Conservation (phyloP, 331 rosid species). For the Pyracantha coccinea region DNA sequence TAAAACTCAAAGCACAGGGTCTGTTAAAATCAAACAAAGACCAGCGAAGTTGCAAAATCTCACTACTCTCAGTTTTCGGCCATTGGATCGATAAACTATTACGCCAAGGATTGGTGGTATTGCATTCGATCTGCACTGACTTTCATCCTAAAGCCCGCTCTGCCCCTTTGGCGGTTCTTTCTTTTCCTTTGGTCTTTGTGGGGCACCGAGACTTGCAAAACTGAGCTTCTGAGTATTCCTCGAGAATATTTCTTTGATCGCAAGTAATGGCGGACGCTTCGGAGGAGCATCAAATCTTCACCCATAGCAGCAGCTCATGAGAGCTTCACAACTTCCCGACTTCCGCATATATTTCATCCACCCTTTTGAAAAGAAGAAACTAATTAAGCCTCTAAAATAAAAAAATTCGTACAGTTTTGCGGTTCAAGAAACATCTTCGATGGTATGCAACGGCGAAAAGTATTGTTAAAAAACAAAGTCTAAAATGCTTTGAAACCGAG, state of each 20-base stretch:
- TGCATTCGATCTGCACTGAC: no score
- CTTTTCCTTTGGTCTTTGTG: no score
- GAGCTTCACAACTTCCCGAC: constrained; percentile 44
- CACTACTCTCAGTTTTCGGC: no score
- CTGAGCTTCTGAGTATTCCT: not conserved
- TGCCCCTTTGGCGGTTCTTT: no score
- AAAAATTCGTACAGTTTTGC: not conserved
- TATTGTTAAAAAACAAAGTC: not conserved
- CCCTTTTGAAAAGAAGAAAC: constrained; percentile 23
- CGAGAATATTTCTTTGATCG: no score
- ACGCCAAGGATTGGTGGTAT: no score
- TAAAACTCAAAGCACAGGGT: no score
- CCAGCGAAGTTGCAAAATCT: no score
- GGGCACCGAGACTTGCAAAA: no score
- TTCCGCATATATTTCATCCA: constrained; percentile 57
- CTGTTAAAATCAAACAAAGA: no score
- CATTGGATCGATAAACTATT: no score
- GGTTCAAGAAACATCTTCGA: not conserved
- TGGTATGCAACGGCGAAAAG: not conserved
- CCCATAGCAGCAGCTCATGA: constrained; percentile 9
- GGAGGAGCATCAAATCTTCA: not conserved
- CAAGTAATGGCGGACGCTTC: not conserved
- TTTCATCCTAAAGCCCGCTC: no score
- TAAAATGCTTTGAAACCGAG: not conserved
- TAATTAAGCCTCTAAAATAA: not conserved